Evolutionary conservation across 495 filamentous ascomycete genomes (phyloP).

Genomic region (Mytilinidion resinicola): DNA sequence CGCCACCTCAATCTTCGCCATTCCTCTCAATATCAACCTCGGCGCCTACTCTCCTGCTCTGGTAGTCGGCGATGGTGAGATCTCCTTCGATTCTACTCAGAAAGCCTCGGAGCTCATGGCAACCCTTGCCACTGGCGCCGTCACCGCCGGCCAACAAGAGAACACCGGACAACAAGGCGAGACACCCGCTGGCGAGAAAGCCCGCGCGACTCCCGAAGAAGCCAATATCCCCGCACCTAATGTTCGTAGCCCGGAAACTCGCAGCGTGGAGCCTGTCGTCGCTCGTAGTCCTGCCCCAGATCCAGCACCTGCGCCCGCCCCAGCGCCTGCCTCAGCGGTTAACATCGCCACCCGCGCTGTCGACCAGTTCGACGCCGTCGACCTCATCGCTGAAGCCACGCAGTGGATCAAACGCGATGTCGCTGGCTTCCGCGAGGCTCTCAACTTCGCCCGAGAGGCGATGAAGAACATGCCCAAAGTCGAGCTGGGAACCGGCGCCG

Average conservation of each 20-base stretch:
- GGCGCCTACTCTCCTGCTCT: conserved; percentile 53
- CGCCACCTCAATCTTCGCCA: conserved; percentile 32
- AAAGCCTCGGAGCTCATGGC: conserved; percentile 38
- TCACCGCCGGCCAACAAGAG: not conserved
- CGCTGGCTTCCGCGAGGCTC: conserved; percentile 27
- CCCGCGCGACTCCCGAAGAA: not conserved
- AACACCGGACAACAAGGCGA: no score
- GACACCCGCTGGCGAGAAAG: not conserved
- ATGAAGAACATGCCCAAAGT: conserved; percentile 31
- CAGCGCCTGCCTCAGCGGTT: not conserved
- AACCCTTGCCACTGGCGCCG: conserved; percentile 29
- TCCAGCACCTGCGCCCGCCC: no score
- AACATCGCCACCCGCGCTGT: not conserved
- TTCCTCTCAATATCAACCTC: conserved; percentile 55
- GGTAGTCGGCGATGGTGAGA: conserved; percentile 54
- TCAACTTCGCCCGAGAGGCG: conserved; percentile 27
- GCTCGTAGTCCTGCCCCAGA: no score
- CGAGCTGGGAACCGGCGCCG: conserved; percentile 24
- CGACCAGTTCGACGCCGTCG: not conserved
- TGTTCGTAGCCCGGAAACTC: not conserved
- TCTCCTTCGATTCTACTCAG: conserved; percentile 44
- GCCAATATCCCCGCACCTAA: not conserved
- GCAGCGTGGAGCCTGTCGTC: not conserved
- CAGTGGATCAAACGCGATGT: conserved; percentile 29
- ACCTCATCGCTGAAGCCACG: conserved; percentile 16